Conservation (phyloP, 2,329 filamentous ascomycete genomes). For the Lachnellula cervina region DNA sequence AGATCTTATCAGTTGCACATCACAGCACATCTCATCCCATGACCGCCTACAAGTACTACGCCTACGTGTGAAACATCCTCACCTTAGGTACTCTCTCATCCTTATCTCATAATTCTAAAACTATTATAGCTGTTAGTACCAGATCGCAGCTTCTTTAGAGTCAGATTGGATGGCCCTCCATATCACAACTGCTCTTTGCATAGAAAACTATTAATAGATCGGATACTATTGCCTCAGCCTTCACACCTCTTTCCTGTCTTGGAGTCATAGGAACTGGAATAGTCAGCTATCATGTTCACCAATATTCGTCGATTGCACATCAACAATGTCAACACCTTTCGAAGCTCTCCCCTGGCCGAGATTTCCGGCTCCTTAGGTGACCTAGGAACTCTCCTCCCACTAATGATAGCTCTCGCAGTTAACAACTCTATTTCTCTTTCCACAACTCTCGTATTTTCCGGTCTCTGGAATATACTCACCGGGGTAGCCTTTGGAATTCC, state of each 20-base stretch:
- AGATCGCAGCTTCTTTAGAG: too few relatives aligned
- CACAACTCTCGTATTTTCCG: conserved; percentile 82
- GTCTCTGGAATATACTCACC: conserved; percentile 79
- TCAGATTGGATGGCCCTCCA: too few relatives aligned
- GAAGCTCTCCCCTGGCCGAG: conserved; percentile 59
- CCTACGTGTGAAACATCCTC: background rate
- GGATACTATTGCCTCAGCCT: too few relatives aligned
- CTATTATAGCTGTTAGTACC: too few relatives aligned
- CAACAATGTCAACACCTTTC: conserved; percentile 54
- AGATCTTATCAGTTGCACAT: background rate
- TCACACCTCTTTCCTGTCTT: too few relatives aligned
- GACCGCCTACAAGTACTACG: background rate
- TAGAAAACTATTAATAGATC: too few relatives aligned
- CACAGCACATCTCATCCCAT: background rate
- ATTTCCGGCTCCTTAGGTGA: conserved; percentile 87
- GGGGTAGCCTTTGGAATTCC: conserved; percentile 82
- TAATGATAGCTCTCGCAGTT: conserved; percentile 79
- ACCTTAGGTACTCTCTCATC: background rate
- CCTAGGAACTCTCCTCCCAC: conserved; percentile 80
- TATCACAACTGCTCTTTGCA: too few relatives aligned
- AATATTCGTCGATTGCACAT: conserved; percentile 23
- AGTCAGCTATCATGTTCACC: conserved; percentile 16
- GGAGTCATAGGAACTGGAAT: too few relatives aligned
- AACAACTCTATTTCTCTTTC: conserved; percentile 76
- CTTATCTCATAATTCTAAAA: background rate